Evolutionary conservation across 306 rosid species (phyloP).

Genomic region (Acacia crassicarpa): DNA sequence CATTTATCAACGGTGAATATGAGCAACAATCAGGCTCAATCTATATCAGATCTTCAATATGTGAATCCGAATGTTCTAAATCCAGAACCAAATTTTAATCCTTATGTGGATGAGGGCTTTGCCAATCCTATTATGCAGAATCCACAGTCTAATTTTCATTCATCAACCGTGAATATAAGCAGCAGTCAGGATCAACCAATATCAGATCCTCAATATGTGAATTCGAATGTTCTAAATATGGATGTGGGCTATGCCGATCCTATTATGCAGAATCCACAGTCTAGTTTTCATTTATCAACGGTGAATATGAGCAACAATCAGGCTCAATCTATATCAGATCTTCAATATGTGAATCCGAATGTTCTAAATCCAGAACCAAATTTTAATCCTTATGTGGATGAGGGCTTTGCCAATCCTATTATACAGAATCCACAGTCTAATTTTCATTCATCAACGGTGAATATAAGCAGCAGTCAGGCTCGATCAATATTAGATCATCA

Average conservation of each 20-base stretch:
- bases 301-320: conserved; percentile 18
- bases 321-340: conserved; percentile 19
- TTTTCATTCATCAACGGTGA: conserved; percentile 15
- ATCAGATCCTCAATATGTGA: conserved; percentile 22
- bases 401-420: conserved; percentile 9
- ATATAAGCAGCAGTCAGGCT: conserved; percentile 21
- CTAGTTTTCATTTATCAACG: conserved; percentile 16
- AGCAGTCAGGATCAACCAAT: conserved; percentile 22
- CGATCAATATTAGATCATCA: conserved; percentile 26
- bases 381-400: conserved; percentile 14
- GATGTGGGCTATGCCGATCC: too few relatives aligned
- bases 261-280: not conserved
- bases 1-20: conserved; percentile 6
- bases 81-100: not conserved
- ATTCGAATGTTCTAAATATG: not conserved
- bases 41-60: conserved; percentile 21
- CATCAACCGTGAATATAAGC: conserved; percentile 5
- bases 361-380: conserved; percentile 13
- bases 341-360: conserved; percentile 26
- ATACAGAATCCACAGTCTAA: conserved; percentile 12
- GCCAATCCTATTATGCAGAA: conserved; percentile 4
- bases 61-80: conserved; percentile 14
- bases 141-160: conserved; percentile 17
- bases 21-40: conserved; percentile 26
- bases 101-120: not conserved